Conservation (phyloP, 2,329 filamentous ascomycete species). For the Aspergillus eucalypticola region DNA sequence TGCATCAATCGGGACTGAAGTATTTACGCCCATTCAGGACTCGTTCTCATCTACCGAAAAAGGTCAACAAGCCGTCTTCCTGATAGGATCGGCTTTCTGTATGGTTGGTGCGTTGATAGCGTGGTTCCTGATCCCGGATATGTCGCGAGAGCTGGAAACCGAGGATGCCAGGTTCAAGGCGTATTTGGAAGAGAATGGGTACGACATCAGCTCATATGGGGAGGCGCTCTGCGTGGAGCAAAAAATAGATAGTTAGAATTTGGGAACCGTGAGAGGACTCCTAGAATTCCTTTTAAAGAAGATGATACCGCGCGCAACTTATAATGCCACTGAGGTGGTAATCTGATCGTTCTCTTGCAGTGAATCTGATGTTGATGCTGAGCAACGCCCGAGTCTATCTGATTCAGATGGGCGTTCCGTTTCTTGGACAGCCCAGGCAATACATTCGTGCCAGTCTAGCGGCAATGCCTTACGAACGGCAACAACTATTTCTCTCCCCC, state of each 20-base stretch:
- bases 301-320: background rate
- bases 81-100: slow-evolving; percentile 54
- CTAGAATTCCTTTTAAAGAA: too few species aligned
- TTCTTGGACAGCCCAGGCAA: slow-evolving; percentile 4
- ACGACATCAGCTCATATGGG: slow-evolving; percentile 27
- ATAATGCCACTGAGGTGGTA: background rate
- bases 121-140: slow-evolving; percentile 51
- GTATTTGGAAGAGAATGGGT: slow-evolving; percentile 49
- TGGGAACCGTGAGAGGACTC: too few species aligned
- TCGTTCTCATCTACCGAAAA: slow-evolving; percentile 44
- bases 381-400: background rate
- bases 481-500: background rate
- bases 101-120: slow-evolving; percentile 48
- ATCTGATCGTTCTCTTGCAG: background rate
- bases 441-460: background rate
- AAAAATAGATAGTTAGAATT: background rate
- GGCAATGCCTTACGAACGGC: background rate
- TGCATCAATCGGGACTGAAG: slow-evolving; percentile 53
- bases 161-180: slow-evolving; percentile 49
- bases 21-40: slow-evolving; percentile 54
- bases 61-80: slow-evolving; percentile 53
- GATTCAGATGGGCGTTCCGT: background rate
- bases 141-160: slow-evolving; percentile 44
- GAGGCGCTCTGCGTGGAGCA: slow-evolving; percentile 8
- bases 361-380: background rate